Base-by-base conservation (phyloP, 108 stramenopile species). In the Nitzschia inconspicua region DNA sequence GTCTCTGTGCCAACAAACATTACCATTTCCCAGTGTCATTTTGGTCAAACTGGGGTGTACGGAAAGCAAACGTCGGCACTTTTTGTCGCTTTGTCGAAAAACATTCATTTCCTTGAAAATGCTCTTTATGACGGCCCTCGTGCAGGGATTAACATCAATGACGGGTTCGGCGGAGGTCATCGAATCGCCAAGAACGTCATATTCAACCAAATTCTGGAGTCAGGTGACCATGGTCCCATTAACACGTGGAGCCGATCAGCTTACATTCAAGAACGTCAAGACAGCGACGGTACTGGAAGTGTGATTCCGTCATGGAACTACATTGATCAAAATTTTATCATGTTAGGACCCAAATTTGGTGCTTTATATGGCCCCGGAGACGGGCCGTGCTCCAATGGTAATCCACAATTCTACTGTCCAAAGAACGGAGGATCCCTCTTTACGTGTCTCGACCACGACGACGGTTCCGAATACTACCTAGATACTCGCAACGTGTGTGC, bases 111-210 rank as follows among this genome's bases (percentile, higher is more conserved):
- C n/a, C 7, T 10, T 1, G 25, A 56, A 4, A 74, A 74, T 28
- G 54, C 63, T 4, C 34, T 67, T 23, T 75, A 66, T 49, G 56
- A 60, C 52, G 49, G 42, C 2, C 74, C 74, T 11, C 47, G 74
- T 18, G 62, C 67, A 24, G 74, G 26, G 24, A 58, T 75, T 32
- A 75, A 75, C 46, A 46, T 75, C 55, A 75, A 75, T 48, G 74
- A 75, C 47, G 68, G 68, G 14, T 56, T 75, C 40, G 67, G 68
- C 29, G 68, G 68, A 18, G 74, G 66, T 16, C 50, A 64, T 29
- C 27, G 44, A 0, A n/a, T 75, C 2, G 24, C 26, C 0, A 23
- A 49, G 4, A 75, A 69, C 37, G 14, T 58, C 13, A 22, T 68
- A 2, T 68, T 57, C 34, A 51, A 47, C 34, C n/a, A 19, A 14